Base-by-base conservation (phyloP, 208 protist species). In the Acanthamoeba triangularis region DNA sequence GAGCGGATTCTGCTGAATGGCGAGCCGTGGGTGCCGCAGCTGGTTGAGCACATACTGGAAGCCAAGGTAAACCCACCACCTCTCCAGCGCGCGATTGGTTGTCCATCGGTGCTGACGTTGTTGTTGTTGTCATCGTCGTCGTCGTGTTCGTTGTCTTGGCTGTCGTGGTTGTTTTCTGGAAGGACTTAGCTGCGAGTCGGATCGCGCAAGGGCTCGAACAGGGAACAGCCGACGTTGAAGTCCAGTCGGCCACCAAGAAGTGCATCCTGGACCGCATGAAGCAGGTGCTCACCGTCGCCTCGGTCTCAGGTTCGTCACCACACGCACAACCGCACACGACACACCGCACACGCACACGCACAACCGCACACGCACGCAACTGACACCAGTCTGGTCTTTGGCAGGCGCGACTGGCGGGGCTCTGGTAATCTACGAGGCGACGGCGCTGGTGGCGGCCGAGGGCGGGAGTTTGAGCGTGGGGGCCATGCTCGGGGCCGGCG, bases 31-130 rank as follows among this genome's bases (percentile, higher is more conserved):
- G 67, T 94, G 23, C 69, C 90, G n/a, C 63, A 44, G 35, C 25
- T 94, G 67, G 90, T 94, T 13, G 65, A 94, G n/a, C 25, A n/a
- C 90, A 94, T 94, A 33, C 23, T 94, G 28, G 90, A 94, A 35
- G 65, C 67, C 65, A 91, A 91, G 82, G 82, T 90, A 90, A 37
- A 2, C 13, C 47, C 33, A 7, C 56, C 56, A 18, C 56, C 23
- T 28, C 16, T 28, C 30, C 5, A 33, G 11, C 33, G 20, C 14
- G 16, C 33, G 61, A 67, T 67, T 16, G 14, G 5, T 25, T 41
- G 33, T 14, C 16, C 30, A 16, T 18, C 35, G 67, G 20, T 63
- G 56, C 56, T 63, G 56, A 63, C 56, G 56, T 63, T 28, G 20
- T 18, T 5, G n/a, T 63, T 14, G 37, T 52, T 52, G 78, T 56